A percentile compares a stretch with the other conserved stretches of the same genome.
Conservation (phyloP, 495 filamentous ascomycete species). For the Amorphotheca resinae region DNA sequence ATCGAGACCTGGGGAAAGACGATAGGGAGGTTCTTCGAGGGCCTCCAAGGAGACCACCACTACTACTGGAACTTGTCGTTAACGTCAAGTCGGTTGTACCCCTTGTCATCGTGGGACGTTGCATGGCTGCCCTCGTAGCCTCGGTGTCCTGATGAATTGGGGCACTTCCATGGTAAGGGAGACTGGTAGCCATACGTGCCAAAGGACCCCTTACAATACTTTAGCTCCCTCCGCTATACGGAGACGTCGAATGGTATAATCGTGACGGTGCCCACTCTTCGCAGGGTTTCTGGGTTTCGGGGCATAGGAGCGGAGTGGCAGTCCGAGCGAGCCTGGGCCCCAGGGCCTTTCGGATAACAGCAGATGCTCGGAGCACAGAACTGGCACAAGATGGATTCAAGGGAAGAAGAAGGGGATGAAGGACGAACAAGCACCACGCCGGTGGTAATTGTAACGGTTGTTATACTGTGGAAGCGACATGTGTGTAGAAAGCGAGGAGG, state of each 20-base stretch:
- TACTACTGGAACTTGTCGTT: conserved; percentile 21
- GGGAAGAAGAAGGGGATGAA: background rate
- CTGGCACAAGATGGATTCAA: background rate
- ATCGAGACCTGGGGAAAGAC: conserved; percentile 44
- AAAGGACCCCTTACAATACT: background rate
- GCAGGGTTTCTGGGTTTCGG: conserved; percentile 1
- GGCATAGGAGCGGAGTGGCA: background rate
- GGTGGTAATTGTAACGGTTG: too few relatives aligned
- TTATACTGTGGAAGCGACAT: too few relatives aligned
- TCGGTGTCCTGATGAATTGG: conserved; percentile 7
- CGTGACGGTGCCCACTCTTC: background rate
- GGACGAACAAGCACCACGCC: background rate
- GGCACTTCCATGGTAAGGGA: background rate
- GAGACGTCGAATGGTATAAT: too few relatives aligned
- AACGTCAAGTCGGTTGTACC: conserved; percentile 16
- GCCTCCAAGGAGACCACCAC: conserved; percentile 13
- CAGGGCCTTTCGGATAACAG: too few relatives aligned
- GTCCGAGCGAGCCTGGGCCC: background rate
- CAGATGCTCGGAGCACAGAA: too few relatives aligned
- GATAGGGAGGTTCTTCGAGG: conserved; percentile 43
- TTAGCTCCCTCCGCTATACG: too few relatives aligned
- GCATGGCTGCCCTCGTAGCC: conserved; percentile 6
- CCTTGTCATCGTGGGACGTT: conserved; percentile 13
- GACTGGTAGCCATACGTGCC: background rate
- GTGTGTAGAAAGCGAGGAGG: too few relatives aligned